Base-by-base conservation (phyloP, 2,329 filamentous ascomycete genomes). In the Calonectria pseudoreteaudii region DNA sequence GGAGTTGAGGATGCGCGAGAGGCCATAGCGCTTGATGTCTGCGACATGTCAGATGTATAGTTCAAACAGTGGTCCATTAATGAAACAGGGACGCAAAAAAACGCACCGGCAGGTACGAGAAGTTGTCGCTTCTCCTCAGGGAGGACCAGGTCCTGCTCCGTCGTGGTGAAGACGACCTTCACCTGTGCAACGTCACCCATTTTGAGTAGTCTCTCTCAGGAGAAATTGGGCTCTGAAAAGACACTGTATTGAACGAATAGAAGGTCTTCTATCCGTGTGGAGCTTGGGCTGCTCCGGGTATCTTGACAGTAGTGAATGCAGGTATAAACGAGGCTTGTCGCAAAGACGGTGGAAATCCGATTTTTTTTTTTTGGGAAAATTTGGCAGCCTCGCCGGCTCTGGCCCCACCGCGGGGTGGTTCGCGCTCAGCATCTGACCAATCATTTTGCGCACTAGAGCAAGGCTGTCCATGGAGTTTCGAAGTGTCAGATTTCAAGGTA, bases 1-100 rank as follows among this genome's bases (percentile, higher is more conserved):
- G 80, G 92, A 93, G 85, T 94, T 94, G 82, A 94, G 88, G 74
- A 94, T 91, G 73, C 92, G 89, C 23, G 92, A 94, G 68, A 94
- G 88, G 79, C 91, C 92, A 90, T 93, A 93, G 81, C 92, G 90
- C 82, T 92, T 91, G 79, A 94, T 91, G 78, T 93, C 92, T 91
- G 74, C 14, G 23, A 4, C 1, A 13, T 1, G 44, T 47, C 8
- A 58, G n/a, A 31, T 31, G 53, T 6, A 31, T 20, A 44, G 23
- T 30, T 20, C 26, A 6, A 20, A 49, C 20, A 30, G 14, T 11
- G n/a, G 2, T 28, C 18, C 14, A 36, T 56, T 20, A 20, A 26
- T 50, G 20, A 31, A 49, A 52, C n/a, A 38, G 18, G 36, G 36
- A 3, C n/a, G 41, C 23, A 23, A 26, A 20, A 20, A 6, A 65